A percentile compares a stretch with the other conserved stretches of the same genome.
phyloP scores from a whole-genome alignment of 352 stramenopile genomes.

The Pythium folliculosum region DNA sequence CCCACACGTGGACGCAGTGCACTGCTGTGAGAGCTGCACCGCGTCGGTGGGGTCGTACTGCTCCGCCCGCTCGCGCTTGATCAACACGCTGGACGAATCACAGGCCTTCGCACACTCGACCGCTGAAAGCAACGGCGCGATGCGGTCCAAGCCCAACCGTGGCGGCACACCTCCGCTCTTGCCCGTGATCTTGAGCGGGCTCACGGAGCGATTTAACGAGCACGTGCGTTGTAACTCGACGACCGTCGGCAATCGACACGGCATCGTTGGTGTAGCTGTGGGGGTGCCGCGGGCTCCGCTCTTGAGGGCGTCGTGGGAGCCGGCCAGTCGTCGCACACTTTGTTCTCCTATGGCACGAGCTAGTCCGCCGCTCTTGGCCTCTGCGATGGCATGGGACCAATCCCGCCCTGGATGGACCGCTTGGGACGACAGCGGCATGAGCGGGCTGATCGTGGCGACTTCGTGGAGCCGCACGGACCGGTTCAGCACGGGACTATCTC shows the following conservation, averaged over 20 bases:
- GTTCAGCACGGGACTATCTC: slow-evolving; percentile 6
- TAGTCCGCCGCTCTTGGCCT: slow-evolving; percentile 2
- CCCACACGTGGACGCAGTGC: slow-evolving; percentile 6
- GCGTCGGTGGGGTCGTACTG: neutral
- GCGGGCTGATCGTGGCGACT: slow-evolving; percentile 18
- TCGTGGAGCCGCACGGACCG: neutral
- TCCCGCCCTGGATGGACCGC: neutral
- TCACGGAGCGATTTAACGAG: neutral
- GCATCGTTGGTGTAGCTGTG: neutral
- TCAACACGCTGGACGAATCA: neutral
- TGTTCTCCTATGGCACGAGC: neutral
- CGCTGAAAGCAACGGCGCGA: slow-evolving; percentile 9
- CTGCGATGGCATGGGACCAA: slow-evolving; percentile 20
- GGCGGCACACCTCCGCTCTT: neutral
- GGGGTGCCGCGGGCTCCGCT: neutral
- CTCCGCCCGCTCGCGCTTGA: neutral
- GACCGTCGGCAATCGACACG: slow-evolving; percentile 12
- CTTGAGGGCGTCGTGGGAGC: neutral
- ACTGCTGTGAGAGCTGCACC: neutral
- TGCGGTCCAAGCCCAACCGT: neutral
- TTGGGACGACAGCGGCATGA: neutral
- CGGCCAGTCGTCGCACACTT: neutral
- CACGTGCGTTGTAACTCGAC: slow-evolving; percentile 10
- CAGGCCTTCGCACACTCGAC: neutral
- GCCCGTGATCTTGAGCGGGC: neutral